Evolutionary conservation across 495 filamentous ascomycete species (phyloP).

Genomic region (Penicillium diatomitis): DNA sequence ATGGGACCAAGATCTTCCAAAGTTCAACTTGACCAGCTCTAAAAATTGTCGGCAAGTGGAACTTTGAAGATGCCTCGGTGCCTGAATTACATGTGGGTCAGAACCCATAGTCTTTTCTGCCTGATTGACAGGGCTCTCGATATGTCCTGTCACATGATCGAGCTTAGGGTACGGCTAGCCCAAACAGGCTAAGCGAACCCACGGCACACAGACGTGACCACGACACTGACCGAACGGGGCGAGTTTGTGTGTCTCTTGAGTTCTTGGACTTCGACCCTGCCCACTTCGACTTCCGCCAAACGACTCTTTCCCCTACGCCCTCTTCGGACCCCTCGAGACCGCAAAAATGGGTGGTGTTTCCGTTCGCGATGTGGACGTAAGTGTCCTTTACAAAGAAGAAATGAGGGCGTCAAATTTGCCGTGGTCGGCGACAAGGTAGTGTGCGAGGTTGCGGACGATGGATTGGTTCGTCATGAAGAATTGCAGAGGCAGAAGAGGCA

Average conservation of each 20-base stretch:
- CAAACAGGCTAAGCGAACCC: slow-evolving; percentile 35
- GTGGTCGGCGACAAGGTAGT: slow-evolving; percentile 15
- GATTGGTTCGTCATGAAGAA: slow-evolving; percentile 13
- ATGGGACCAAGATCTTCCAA: no score
- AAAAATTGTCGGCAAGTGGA: no score
- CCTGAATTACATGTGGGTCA: not conserved
- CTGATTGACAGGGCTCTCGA: not conserved
- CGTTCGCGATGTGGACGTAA: slow-evolving; percentile 87
- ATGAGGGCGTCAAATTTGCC: slow-evolving; percentile 4
- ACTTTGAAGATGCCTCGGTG: not conserved
- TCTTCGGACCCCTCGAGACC: slow-evolving; percentile 36
- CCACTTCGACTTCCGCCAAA: slow-evolving; percentile 31
- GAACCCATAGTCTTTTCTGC: not conserved
- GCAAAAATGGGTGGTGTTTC: slow-evolving; percentile 78
- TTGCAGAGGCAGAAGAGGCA: not conserved
- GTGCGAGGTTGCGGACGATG: slow-evolving; percentile 7
- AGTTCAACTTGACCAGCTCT: no score
- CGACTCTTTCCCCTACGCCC: slow-evolving; percentile 28
- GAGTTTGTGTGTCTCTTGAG: slow-evolving; percentile 32
- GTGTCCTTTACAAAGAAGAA: slow-evolving; percentile 27
- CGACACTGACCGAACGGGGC: slow-evolving; percentile 19
- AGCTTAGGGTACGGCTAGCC: slow-evolving; percentile 39
- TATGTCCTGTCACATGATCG: slow-evolving; percentile 8
- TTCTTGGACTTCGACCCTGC: slow-evolving; percentile 36
- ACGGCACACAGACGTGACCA: slow-evolving; percentile 27